Evolutionary conservation across 371 early-diverging fungal genomes (phyloP).

Genomic region (Dichotomocladium elegans): DNA sequence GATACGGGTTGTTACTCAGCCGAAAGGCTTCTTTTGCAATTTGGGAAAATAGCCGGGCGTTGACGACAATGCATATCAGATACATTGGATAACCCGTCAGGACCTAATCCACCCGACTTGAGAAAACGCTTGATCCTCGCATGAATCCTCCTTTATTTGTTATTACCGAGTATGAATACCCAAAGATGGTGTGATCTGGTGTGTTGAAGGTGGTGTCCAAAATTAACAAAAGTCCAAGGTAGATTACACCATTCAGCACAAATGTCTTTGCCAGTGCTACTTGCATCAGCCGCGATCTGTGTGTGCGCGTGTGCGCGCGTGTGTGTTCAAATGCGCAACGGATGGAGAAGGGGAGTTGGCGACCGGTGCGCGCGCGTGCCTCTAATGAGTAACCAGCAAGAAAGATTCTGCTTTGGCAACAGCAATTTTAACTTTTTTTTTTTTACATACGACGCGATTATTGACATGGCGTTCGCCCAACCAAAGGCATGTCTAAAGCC

Average conservation of each 20-base stretch:
- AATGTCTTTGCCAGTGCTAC: slow-evolving; percentile 28
- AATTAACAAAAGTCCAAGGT: slow-evolving; percentile 27
- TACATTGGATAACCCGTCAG: slow-evolving; percentile 50
- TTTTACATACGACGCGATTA: slow-evolving; percentile 25
- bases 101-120: slow-evolving; percentile 14
- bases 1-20: slow-evolving; percentile 7
- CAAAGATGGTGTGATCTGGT: slow-evolving; percentile 31
- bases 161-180: slow-evolving; percentile 40
- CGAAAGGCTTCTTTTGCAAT: slow-evolving; percentile 34
- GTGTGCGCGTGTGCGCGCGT: no score
- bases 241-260: slow-evolving; percentile 33
- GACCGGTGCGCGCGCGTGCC: no score
- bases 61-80: slow-evolving; percentile 33
- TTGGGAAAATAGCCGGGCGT: slow-evolving; percentile 31
- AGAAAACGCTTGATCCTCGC: no score
- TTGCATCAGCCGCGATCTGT: slow-evolving; percentile 32
- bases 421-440: no score
- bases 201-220: slow-evolving; percentile 30
- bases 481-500: slow-evolving; percentile 32
- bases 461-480: slow-evolving; percentile 26
- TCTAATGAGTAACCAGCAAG: no score
- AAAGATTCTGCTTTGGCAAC: no score
- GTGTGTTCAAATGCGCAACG: background rate
- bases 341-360: no score
- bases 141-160: no score